A percentile compares a stretch with the other conserved stretches of the same genome.
Evolutionary conservation across 768 basidiomycete genomes (phyloP).

Genomic region (Lentinula boryana): DNA sequence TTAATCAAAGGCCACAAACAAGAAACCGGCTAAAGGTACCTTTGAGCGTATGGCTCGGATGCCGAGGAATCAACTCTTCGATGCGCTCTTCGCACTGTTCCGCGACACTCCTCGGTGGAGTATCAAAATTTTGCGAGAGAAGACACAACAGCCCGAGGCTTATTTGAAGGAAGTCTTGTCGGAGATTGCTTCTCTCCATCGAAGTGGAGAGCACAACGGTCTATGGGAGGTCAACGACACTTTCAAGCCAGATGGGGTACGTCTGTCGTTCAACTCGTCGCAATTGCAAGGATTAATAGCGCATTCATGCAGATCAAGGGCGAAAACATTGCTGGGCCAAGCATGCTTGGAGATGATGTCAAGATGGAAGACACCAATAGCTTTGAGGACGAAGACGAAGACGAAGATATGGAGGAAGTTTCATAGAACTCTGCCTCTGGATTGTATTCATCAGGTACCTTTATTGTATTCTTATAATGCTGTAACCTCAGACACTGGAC

Average conservation of each 20-base stretch:
- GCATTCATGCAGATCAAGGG: slow-evolving; percentile 32
- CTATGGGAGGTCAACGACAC: slow-evolving; percentile 75
- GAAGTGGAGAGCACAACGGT: slow-evolving; percentile 76
- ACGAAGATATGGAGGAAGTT: slow-evolving; percentile 69
- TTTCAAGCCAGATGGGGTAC: slow-evolving; percentile 59
- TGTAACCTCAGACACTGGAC: neutral
- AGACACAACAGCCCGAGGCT: slow-evolving; percentile 79
- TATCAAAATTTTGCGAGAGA: slow-evolving; percentile 69
- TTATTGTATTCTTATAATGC: slow-evolving; percentile 4
- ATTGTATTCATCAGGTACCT: neutral
- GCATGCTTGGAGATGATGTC: slow-evolving; percentile 24
- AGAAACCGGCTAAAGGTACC: slow-evolving; percentile 58
- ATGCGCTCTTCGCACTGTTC: slow-evolving; percentile 39
- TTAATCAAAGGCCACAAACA: slow-evolving; percentile 52
- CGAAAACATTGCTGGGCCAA: slow-evolving; percentile 37
- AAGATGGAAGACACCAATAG: slow-evolving; percentile 52
- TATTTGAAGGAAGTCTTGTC: slow-evolving; percentile 81
- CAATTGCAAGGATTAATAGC: neutral
- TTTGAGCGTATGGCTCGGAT: slow-evolving; percentile 92
- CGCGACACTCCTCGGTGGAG: slow-evolving; percentile 69
- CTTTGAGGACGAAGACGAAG: slow-evolving; percentile 52
- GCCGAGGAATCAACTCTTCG: slow-evolving; percentile 37
- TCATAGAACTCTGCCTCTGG: slow-evolving; percentile 35
- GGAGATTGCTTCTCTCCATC: slow-evolving; percentile 72
- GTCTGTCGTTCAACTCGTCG: slow-evolving; percentile 15